Evolutionary conservation across 1,284 basidiomycete species (phyloP).

Genomic region (Limonomyces culmigenus): DNA sequence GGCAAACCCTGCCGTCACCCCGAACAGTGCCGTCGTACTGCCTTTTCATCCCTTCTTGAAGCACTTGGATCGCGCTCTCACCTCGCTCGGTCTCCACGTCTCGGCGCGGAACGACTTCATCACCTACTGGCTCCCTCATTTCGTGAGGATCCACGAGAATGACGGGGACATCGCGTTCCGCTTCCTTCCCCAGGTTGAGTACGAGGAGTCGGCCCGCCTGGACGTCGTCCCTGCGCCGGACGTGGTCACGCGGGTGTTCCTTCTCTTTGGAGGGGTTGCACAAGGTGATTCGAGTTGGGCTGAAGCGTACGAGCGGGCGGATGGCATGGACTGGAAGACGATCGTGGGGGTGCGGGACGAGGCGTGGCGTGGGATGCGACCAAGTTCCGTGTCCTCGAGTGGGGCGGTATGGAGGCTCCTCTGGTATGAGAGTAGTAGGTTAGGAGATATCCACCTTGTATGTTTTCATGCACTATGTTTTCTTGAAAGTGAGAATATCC

Average conservation of each 20-base stretch:
- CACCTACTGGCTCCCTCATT: constrained; percentile 26
- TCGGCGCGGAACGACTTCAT: constrained; percentile 27
- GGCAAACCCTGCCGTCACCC: constrained; percentile 6
- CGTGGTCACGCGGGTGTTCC: constrained; percentile 25
- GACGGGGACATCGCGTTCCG: constrained; percentile 24
- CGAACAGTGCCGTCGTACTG: constrained; percentile 14
- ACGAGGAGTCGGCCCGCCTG: constrained; percentile 20
- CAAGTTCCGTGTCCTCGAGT: too few species aligned
- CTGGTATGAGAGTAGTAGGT: too few species aligned
- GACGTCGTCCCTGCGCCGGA: constrained; percentile 21
- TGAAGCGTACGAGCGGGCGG: constrained; percentile 7
- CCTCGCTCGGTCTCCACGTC: constrained; percentile 18
- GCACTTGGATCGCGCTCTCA: constrained; percentile 19
- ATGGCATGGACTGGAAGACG: too few species aligned
- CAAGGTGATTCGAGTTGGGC: constrained; percentile 11
- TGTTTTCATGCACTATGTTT: too few species aligned
- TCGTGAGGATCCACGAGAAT: too few species aligned
- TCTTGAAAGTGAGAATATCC: too few species aligned
- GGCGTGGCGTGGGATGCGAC: too few species aligned
- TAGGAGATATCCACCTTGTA: too few species aligned
- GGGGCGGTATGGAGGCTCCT: too few species aligned
- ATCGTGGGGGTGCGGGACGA: too few species aligned
- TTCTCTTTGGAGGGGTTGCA: constrained; percentile 23
- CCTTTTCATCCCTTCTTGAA: constrained; percentile 11
- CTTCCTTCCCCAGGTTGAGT: constrained; percentile 24